A percentile compares a stretch with the other conserved stretches of the same genome.
Conservation (phyloP, 1,284 basidiomycete genomes). For the Leccinum griseonigrum region DNA sequence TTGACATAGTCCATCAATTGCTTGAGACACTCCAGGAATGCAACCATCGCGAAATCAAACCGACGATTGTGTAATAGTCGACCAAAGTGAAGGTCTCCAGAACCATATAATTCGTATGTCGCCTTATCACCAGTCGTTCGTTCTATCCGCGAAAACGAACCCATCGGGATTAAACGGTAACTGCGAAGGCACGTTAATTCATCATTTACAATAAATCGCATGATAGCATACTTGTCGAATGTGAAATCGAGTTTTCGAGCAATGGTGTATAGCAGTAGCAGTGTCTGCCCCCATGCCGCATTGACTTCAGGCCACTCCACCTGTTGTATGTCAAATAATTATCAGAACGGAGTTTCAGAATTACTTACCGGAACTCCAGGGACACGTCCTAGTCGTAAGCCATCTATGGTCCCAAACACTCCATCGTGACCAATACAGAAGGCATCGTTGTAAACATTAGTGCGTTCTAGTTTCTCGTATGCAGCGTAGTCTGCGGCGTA, state of each 20-base stretch:
- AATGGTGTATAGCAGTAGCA: conserved; percentile 89
- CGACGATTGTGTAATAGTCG: conserved; percentile 90
- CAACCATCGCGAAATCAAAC: conserved; percentile 96
- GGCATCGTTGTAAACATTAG: conserved; percentile 98
- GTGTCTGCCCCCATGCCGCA: conserved; percentile 96
- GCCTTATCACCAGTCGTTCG: conserved; percentile 80
- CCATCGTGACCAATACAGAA: conserved; percentile 98
- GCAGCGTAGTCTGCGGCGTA: conserved; percentile 74
- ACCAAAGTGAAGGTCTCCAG: conserved; percentile 85
- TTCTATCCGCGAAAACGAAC: conserved; percentile 90
- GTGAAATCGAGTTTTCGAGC: conserved; percentile 86
- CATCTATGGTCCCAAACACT: conserved; percentile 96
- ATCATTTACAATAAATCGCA: conserved; percentile 5
- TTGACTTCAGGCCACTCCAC: conserved; percentile 99
- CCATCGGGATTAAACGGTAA: conserved; percentile 88
- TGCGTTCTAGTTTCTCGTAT: conserved; percentile 84
- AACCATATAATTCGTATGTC: conserved; percentile 86
- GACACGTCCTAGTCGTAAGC: conserved; percentile 85
- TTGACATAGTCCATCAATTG: conserved; percentile 86
- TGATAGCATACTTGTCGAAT: conserved; percentile 67
- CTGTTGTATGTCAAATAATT: conserved; percentile 34
- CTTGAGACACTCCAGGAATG: conserved; percentile 91
- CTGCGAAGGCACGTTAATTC: conserved; percentile 41
- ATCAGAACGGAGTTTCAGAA: conserved; percentile 4
- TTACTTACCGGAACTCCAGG: conserved; percentile 66